Base-by-base conservation (phyloP, 2,329 filamentous ascomycete species). In the Kalaharituber pfeilii region DNA sequence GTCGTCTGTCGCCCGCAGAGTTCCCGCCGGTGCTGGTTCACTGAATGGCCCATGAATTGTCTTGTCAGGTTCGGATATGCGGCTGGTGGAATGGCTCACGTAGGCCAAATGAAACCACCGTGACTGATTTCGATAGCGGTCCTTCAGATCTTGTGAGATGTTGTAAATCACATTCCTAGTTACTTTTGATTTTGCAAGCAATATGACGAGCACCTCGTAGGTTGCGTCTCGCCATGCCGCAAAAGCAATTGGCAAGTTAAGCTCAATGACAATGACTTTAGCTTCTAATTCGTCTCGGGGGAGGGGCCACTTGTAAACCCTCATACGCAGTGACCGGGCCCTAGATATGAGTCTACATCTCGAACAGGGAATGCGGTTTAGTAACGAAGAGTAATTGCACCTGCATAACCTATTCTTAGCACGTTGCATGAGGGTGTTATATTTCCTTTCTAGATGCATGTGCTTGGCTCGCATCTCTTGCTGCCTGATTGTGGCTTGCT, bases 401-500 rank as follows among this genome's bases (percentile, higher is more conserved):
- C n/a, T n/a, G n/a, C n/a, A n/a, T n/a, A n/a, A n/a, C n/a, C n/a
- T n/a, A n/a, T n/a, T n/a, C n/a, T n/a, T n/a, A n/a, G n/a, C n/a
- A n/a, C n/a, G n/a, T n/a, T n/a, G n/a, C n/a, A n/a, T n/a, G n/a
- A n/a, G n/a, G n/a, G n/a, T n/a, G n/a, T n/a, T n/a, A n/a, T n/a
- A n/a, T n/a, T n/a, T n/a, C n/a, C n/a, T n/a, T n/a, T n/a, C n/a
- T n/a, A n/a, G n/a, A n/a, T n/a, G n/a, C n/a, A n/a, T n/a, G n/a
- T n/a, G n/a, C n/a, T n/a, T n/a, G n/a, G n/a, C 5, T 5, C 2
- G 5, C 18, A 2, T 20, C 5, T 9, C 2, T 2, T 3, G 18
- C 44, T 2, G 18, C 5, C 5, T 3, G 5, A 4, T 47, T 13
- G 13, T 13, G 2, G 50, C 53, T 53, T 73, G 74, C 2, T 42